A percentile compares a stretch with the other conserved stretches of the same genome.
phyloP scores from a whole-genome alignment of 2,329 filamentous ascomycete species.

The Xenosphaeropsis pyriputrescens region DNA sequence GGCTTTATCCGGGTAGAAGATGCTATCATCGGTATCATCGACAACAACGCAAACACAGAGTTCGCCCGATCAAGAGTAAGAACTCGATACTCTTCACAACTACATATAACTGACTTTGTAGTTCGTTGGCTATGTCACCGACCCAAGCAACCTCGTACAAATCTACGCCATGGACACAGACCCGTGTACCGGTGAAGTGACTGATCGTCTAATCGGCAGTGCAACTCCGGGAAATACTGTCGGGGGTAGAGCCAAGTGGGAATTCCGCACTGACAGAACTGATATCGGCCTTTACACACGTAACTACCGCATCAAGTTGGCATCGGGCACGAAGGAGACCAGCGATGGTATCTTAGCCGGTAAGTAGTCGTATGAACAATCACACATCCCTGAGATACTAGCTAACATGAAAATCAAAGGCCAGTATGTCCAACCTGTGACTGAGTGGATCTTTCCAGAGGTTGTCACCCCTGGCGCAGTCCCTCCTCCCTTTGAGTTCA shows the following conservation, averaged over 20 bases:
- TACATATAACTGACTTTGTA: conserved; percentile 3
- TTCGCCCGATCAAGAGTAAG: conserved; percentile 17
- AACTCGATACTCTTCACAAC: background rate
- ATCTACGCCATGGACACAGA: conserved; percentile 25
- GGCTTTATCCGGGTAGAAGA: conserved; percentile 27
- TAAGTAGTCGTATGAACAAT: too few species aligned
- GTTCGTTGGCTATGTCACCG: conserved; percentile 24
- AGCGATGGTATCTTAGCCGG: conserved; percentile 24
- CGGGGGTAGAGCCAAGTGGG: conserved; percentile 24
- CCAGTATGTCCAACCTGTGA: conserved; percentile 24
- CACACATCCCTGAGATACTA: too few species aligned
- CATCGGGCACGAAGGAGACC: conserved; percentile 18
- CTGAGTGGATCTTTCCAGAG: conserved; percentile 28
- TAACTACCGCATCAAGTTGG: conserved; percentile 23
- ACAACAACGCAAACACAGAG: conserved; percentile 19
- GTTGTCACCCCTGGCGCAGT: conserved; percentile 20
- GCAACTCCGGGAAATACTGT: conserved; percentile 12
- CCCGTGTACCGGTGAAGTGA: conserved; percentile 24
- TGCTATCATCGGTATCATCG: conserved; percentile 23
- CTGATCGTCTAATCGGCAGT: conserved; percentile 19
- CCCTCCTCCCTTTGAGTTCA: conserved; percentile 19
- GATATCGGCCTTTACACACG: conserved; percentile 21
- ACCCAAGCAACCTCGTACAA: conserved; percentile 18
- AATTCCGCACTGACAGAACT: conserved; percentile 16
- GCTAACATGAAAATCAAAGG: too few species aligned